Conservation (phyloP, 768 basidiomycete genomes). For the Cantharellus anzutake region DNA sequence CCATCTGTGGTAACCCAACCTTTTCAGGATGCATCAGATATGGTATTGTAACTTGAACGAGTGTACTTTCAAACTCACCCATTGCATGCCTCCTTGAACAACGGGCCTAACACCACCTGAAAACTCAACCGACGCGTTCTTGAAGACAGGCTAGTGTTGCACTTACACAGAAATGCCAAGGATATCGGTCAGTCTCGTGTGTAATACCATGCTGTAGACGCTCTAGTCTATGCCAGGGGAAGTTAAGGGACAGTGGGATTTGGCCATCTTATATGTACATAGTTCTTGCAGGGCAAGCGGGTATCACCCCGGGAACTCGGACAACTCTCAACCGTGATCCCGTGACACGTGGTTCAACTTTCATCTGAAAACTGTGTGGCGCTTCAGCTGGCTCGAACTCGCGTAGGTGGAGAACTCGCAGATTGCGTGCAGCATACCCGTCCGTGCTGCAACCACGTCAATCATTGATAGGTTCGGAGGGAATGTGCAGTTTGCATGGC, state of each 20-base stretch:
- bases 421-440: too few species aligned
- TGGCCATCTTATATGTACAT: neutral
- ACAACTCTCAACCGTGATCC: too few species aligned
- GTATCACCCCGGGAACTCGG: too few species aligned
- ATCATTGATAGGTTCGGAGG: too few species aligned
- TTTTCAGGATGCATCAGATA: slow-evolving; percentile 12
- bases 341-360: too few species aligned
- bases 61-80: slow-evolving; percentile 24
- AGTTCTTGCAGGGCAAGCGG: neutral
- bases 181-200: slow-evolving; percentile 9
- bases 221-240: slow-evolving; percentile 10
- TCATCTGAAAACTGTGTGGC: too few species aligned
- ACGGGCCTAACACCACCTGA: slow-evolving; percentile 26
- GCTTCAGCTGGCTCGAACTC: too few species aligned
- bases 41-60: neutral
- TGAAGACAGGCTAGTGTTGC: neutral
- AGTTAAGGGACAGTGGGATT: neutral
- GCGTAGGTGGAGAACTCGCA: too few species aligned
- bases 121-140: neutral
- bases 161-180: slow-evolving; percentile 13
- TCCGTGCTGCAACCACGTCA: too few species aligned
- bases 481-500: too few species aligned
- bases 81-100: slow-evolving; percentile 86
- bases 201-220: neutral
- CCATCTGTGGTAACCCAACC: slow-evolving; percentile 64